These are phyloP conservation scores for Yarrowia divulgata DNA, from an alignment of 805 yeast genomes.

Conservation along the genomic window DNA sequence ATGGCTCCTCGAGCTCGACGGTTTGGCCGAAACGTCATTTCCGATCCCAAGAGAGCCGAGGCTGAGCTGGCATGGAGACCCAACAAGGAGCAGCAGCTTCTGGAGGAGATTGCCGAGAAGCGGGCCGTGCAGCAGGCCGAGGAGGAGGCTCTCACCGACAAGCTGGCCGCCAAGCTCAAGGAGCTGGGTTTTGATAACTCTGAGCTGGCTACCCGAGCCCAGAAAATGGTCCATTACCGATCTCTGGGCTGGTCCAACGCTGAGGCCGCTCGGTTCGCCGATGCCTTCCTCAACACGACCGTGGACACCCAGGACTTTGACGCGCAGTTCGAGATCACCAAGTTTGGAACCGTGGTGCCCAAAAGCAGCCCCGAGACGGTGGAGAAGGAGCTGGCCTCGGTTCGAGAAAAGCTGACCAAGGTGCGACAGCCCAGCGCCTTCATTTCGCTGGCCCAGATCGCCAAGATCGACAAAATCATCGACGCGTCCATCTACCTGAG, in stretches of 20 bases:
- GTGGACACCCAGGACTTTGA: constrained; percentile 1
- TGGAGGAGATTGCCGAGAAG: constrained; percentile 20
- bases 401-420: constrained; percentile 24
- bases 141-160: background rate
- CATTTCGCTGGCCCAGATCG: constrained; percentile 22
- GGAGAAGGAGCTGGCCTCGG: constrained; percentile 13
- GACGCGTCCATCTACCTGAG: constrained; percentile 8
- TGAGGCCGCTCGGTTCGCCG: constrained; percentile 32
- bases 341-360: constrained; percentile 19
- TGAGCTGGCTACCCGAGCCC: constrained; percentile 9
- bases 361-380: constrained; percentile 12
- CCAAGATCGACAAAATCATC: constrained; percentile 30
- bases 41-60: constrained; percentile 58
- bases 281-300: constrained; percentile 20
- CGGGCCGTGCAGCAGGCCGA: constrained; percentile 10
- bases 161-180: constrained; percentile 18
- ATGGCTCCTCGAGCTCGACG: constrained; percentile 88
- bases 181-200: constrained; percentile 13
- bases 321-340: constrained; percentile 19
- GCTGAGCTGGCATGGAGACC: constrained; percentile 58
- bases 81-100: constrained; percentile 32
- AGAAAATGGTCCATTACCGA: constrained; percentile 28
- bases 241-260: constrained; percentile 26
- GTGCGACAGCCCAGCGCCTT: constrained; percentile 8
- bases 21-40: constrained; percentile 71